Percentiles rank a stretch among this genome's conserved stretches.
phyloP scores from a whole-genome alignment of 768 basidiomycete genomes.

The Mycena epipterygia region DNA sequence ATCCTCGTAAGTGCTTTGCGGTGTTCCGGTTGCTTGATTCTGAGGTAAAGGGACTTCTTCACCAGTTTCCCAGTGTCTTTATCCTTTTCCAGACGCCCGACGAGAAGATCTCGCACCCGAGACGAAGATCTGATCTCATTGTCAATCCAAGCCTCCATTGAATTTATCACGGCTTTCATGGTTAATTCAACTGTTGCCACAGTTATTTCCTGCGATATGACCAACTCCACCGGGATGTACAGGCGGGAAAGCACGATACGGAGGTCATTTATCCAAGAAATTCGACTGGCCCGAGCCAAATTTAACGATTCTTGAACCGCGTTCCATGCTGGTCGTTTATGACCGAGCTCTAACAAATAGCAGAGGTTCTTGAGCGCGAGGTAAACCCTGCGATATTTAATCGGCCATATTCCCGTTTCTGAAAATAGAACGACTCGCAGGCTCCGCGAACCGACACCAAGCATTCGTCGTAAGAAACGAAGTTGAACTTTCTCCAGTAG shows the following conservation, averaged over 20 bases:
- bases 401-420: neutral
- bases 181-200: neutral
- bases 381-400: slow-evolving; percentile 2
- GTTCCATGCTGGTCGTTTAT: too few species aligned
- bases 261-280: slow-evolving; percentile 4
- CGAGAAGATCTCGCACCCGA: neutral
- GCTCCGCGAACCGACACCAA: too few species aligned
- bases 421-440: too few species aligned
- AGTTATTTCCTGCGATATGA: neutral
- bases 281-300: neutral
- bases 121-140: neutral
- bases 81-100: neutral
- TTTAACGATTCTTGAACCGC: too few species aligned
- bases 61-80: too few species aligned
- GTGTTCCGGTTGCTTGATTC: slow-evolving; percentile 13
- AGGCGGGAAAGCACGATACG: neutral
- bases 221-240: neutral
- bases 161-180: slow-evolving; percentile 1
- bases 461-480: too few species aligned
- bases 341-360: neutral
- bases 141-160: slow-evolving; percentile 17
- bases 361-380: slow-evolving; percentile 7
- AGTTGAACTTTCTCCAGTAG: neutral
- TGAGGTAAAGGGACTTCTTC: neutral
- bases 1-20: neutral